Evolutionary conservation across 2,329 filamentous ascomycete species (phyloP).

Genomic region (Kalmusia sp.): DNA sequence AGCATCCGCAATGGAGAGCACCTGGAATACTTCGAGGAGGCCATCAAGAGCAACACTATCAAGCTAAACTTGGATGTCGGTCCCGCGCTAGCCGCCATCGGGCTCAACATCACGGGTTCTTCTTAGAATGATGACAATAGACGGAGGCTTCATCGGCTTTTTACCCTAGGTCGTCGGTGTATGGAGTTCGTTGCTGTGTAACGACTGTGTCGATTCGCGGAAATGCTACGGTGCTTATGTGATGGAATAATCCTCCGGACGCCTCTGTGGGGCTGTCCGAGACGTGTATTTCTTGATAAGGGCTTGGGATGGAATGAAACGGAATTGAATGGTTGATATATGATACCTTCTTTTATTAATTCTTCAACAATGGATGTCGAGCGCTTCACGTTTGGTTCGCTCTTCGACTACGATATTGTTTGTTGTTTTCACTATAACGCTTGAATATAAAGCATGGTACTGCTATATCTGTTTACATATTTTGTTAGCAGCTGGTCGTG

Average conservation of each 20-base stretch:
- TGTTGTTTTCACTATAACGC: neutral
- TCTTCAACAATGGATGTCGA: slow-evolving; percentile 7
- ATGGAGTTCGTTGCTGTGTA: neutral
- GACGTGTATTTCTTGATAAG: neutral
- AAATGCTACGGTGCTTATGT: neutral
- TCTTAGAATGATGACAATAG: neutral
- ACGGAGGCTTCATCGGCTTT: neutral
- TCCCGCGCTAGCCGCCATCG: slow-evolving; percentile 33
- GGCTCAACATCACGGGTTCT: slow-evolving; percentile 31
- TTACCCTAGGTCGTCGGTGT: neutral
- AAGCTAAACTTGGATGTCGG: slow-evolving; percentile 58
- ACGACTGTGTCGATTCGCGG: neutral
- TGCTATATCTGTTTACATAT: too few relatives aligned
- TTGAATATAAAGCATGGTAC: too few relatives aligned
- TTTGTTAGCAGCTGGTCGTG: too few relatives aligned
- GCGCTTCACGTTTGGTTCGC: slow-evolving; percentile 10
- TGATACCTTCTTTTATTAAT: slow-evolving; percentile 4
- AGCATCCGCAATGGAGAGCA: slow-evolving; percentile 60
- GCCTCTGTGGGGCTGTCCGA: neutral
- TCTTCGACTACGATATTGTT: neutral
- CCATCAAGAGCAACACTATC: slow-evolving; percentile 60
- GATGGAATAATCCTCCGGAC: neutral
- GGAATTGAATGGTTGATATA: neutral
- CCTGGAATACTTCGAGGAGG: slow-evolving; percentile 64
- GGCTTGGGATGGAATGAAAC: neutral